Base-by-base conservation (phyloP, 2,329 filamentous ascomycete species). In the Neofusicoccum sp. region DNA sequence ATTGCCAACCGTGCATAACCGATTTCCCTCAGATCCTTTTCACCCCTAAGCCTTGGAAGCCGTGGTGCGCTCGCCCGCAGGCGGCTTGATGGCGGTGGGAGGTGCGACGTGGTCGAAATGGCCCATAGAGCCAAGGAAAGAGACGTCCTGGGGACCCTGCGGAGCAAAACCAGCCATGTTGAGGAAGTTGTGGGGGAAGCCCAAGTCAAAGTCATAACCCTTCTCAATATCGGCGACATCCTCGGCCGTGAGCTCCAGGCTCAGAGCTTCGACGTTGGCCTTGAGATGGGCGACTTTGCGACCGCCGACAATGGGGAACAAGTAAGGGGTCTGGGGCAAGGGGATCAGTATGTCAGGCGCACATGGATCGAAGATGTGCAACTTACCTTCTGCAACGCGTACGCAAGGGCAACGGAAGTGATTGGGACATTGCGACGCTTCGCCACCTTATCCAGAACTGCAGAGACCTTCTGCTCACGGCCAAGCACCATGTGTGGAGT, bases 301-400 rank as follows among this genome's bases (percentile, higher is more conserved):
- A 0, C 87, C 86, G 8, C 89, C 89, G 4, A 91, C 79, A 38
- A 92, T 85, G 0, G 89, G 89, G 68, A 90, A 90, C 9, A 91
- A 86, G 66, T 90, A 85, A 2, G 20, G 20, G 20, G 20, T 20
- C 20, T 20, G 20, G 20, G 20, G 20, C 20, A 20, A 20, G 20
- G 2, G 20, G 20, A 20, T 20, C 20, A 20, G 20, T 20, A 20
- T 20, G 20, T 20, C 20, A 20, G 20, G 20, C 20, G 20, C 20
- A 20, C 20, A 2, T 20, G 20, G 20, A 20, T 20, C 1, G 20
- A 20, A 20, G 20, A 20, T 1, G 20, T 20, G 20, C 20, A 20
- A 0, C 87, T 83, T 0, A 86, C 79, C 75, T 91, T 91, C 64
- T 85, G 82, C 80, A 89, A 82, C 9, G 91, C 85, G 68, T 92